Base-by-base conservation (phyloP, 345 rosid genomes). In the Euphorbia lathyris region DNA sequence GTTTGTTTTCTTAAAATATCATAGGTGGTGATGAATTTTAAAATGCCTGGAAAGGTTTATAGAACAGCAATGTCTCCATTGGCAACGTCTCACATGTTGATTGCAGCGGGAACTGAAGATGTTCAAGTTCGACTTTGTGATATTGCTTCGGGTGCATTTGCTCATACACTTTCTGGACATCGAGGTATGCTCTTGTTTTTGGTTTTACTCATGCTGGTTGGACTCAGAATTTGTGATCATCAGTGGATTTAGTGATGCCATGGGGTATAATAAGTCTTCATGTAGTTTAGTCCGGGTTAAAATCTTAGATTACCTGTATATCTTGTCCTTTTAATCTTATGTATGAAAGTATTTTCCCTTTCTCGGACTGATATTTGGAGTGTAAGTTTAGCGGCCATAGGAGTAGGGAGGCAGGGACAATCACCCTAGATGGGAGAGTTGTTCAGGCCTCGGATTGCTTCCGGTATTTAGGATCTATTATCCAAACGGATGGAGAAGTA, bases 71-170 rank as follows among this genome's bases (percentile, higher is more conserved):
- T 95, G 97, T 95, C 99, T 65, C 71, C 96, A 36, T 23, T 92
- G 85, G 90, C 99, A 40, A 85, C 87, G 14, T 80, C 96, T 69
- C 99, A 95, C 74, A 88, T 88, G 87, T 80, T 95, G 52, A 87
- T 95, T 69, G 99, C 99, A 76, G 85, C 91, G 57, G 99, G 89
- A 77, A 92, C 93, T 36, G 97, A 95, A 82, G 97, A 92, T 79
- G 97, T 92, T 53, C 99, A 92, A 79, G 96, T 95, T 77, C 96
- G 97, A 43, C 93, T 95, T 29, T 95, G 97, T 73, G 99, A 92
- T 82, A 80, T 95, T 72, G 86, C 92, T 70, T 95, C 97, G 13
- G 99, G 97, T 67, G 93, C 97, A 55, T 86, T 90, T 74, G 63
- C 97, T 61, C 96, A 95, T 76, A 95, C 96, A 0, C 85, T 95